Percentiles rank a stretch among this genome's conserved stretches.
These are phyloP conservation scores for Hyaloperonospora arabidopsidis DNA, from an alignment of 352 stramenopile species.

Conservation along the genomic window DNA sequence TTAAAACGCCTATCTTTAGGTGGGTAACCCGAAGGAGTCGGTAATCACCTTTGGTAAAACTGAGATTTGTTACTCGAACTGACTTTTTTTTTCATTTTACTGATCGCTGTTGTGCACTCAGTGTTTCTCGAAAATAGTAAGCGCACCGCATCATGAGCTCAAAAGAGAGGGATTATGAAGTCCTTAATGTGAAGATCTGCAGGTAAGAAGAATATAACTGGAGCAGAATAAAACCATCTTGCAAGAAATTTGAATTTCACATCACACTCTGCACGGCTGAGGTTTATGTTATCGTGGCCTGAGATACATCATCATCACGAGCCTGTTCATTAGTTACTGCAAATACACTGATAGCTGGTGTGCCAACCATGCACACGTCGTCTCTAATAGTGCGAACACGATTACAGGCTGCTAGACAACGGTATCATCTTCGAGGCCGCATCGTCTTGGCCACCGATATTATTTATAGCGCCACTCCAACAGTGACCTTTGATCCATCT, in stretches of 20 bases:
- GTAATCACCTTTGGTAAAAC: slow-evolving; percentile 84
- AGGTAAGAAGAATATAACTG: slow-evolving; percentile 42
- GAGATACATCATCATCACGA: slow-evolving; percentile 3
- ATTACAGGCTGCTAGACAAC: slow-evolving; percentile 16
- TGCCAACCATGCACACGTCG: slow-evolving; percentile 11
- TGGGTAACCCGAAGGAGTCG: slow-evolving; percentile 78
- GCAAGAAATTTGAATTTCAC: not conserved
- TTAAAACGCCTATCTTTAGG: slow-evolving; percentile 65
- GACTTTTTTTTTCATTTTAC: slow-evolving; percentile 59
- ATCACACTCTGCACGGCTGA: slow-evolving; percentile 7
- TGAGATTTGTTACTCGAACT: slow-evolving; percentile 55
- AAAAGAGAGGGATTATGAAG: slow-evolving; percentile 25
- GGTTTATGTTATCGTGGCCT: slow-evolving; percentile 12
- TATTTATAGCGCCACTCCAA: slow-evolving; percentile 8
- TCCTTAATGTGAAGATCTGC: slow-evolving; percentile 26
- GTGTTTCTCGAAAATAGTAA: slow-evolving; percentile 81
- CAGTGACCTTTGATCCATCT: slow-evolving; percentile 4
- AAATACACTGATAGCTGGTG: slow-evolving; percentile 25
- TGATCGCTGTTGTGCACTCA: slow-evolving; percentile 62
- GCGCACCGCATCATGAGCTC: slow-evolving; percentile 48
- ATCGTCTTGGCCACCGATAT: slow-evolving; percentile 8
- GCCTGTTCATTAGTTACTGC: slow-evolving; percentile 6
- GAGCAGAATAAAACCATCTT: too few species aligned
- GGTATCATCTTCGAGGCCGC: not conserved
- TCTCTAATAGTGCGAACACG: slow-evolving; percentile 10